These are phyloP conservation scores for Botrytis squamosa DNA, from an alignment of 2,329 filamentous ascomycete species.

Conservation along the genomic window DNA sequence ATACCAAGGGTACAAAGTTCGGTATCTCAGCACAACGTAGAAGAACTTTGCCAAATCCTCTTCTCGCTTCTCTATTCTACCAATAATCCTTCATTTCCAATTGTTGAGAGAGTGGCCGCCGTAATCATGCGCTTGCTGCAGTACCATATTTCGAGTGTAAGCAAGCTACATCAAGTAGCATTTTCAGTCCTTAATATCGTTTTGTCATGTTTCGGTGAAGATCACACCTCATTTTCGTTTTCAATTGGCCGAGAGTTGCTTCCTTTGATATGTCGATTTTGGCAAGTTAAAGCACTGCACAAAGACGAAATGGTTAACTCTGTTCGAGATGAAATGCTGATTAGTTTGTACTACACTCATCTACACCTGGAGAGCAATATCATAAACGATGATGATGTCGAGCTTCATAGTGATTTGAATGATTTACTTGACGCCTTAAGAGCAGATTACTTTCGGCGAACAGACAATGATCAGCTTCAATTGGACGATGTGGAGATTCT, in stretches of 20 bases:
- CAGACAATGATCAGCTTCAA: slow-evolving; percentile 70
- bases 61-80: slow-evolving; percentile 61
- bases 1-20: slow-evolving; percentile 31
- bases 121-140: slow-evolving; percentile 61
- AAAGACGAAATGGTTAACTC: slow-evolving; percentile 55
- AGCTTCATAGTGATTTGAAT: slow-evolving; percentile 50
- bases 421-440: slow-evolving; percentile 71
- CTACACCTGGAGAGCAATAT: slow-evolving; percentile 61
- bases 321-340: slow-evolving; percentile 75
- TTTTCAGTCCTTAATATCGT: slow-evolving; percentile 75
- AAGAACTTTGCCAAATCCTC: slow-evolving; percentile 65
- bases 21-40: slow-evolving; percentile 41
- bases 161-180: slow-evolving; percentile 66
- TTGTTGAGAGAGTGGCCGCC: slow-evolving; percentile 55
- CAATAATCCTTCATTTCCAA: slow-evolving; percentile 64
- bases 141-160: slow-evolving; percentile 55
- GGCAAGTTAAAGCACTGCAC: slow-evolving; percentile 67
- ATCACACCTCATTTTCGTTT: slow-evolving; percentile 64
- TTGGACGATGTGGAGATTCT: slow-evolving; percentile 66
- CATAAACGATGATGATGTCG: slow-evolving; percentile 41
- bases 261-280: slow-evolving; percentile 72
- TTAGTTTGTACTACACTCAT: slow-evolving; percentile 65
- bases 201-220: slow-evolving; percentile 63
- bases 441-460: slow-evolving; percentile 72
- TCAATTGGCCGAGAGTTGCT: slow-evolving; percentile 59